These are phyloP conservation scores for Erigeron canadensis DNA, from an alignment of 129 eudicot genomes.

Conservation along the genomic window DNA sequence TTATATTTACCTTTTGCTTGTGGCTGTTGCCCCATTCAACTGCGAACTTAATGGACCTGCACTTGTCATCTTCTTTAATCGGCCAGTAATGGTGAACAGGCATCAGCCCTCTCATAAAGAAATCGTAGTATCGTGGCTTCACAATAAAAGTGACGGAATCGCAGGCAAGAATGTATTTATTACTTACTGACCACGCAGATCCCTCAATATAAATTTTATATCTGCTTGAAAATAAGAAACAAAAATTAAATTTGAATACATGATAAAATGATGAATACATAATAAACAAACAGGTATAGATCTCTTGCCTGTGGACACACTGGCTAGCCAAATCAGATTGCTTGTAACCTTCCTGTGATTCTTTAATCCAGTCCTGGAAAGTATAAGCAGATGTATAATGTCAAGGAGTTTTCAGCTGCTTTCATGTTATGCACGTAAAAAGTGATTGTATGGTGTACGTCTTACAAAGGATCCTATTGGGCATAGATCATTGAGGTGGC, in stretches of 20 bases:
- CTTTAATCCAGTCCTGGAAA: conserved; percentile 59
- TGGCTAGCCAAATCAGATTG: conserved; percentile 66
- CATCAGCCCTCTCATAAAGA: conserved; percentile 73
- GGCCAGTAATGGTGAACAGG: conserved; percentile 93
- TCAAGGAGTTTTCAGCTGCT: too few relatives aligned
- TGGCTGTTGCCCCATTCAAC: conserved; percentile 86
- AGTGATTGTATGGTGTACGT: too few relatives aligned
- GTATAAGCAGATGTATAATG: neutral
- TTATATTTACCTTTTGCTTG: conserved; percentile 64
- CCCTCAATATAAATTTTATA: conserved; percentile 91
- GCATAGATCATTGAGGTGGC: neutral
- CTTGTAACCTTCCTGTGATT: conserved; percentile 51
- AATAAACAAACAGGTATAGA: neutral
- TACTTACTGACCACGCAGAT: conserved; percentile 84
- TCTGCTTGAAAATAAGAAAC: conserved; percentile 34
- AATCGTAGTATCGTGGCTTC: conserved; percentile 72
- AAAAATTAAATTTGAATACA: neutral
- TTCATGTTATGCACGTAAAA: too few relatives aligned
- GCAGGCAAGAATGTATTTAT: conserved; percentile 85
- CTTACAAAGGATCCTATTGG: too few relatives aligned
- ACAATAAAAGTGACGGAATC: conserved; percentile 69
- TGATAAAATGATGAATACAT: neutral
- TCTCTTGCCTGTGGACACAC: conserved; percentile 61
- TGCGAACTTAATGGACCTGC: conserved; percentile 73
- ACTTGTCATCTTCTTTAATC: conserved; percentile 45